A percentile compares a stretch with the other conserved stretches of the same genome.
These are phyloP conservation scores for Sorghum bicolor DNA, from an alignment of 176 grass and related monocot genomes.

Conservation along the genomic window Sorghum_bicolor_NCBIv3 NC_012872.2:55729001-55729500, in stretches of 20 bases:
- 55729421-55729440: too few species aligned
- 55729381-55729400: too few species aligned
- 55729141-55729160: slow-evolving; percentile 2
- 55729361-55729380: too few species aligned
- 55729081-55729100: slow-evolving; percentile 15
- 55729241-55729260: not conserved
- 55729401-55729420: too few species aligned
- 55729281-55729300: too few species aligned
- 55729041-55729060: slow-evolving; percentile 73
- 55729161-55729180: not conserved
- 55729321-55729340: too few species aligned
- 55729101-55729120: slow-evolving; percentile 14
- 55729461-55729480: too few species aligned
- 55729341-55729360: too few species aligned
- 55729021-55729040: slow-evolving; percentile 24
- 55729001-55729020: slow-evolving; percentile 75
- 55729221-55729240: slow-evolving; percentile 15
- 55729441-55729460: too few species aligned
- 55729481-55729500: too few species aligned
- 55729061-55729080: slow-evolving; percentile 59
- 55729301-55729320: too few species aligned
- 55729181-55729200: not conserved
- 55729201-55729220: not conserved
- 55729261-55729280: not conserved
- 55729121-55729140: not conserved